Conservation (phyloP, 352 stramenopile genomes). For the Globisporangium ultimum region DNA sequence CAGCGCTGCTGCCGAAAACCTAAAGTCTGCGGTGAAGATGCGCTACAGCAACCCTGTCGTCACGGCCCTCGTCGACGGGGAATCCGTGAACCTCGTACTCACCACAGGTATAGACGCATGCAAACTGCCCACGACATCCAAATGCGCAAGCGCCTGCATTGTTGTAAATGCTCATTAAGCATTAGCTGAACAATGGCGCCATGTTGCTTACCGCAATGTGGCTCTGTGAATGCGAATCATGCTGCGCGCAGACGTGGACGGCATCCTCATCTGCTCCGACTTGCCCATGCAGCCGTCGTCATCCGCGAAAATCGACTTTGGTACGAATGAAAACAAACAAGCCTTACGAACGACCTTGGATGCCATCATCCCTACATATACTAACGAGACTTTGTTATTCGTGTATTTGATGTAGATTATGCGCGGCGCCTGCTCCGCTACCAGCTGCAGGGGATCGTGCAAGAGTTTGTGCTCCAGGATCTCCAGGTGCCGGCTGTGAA, state of each 20-base stretch:
- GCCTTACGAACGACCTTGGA: neutral
- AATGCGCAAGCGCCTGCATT: slow-evolving; percentile 10
- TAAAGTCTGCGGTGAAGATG: slow-evolving; percentile 31
- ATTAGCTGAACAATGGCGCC: too few species aligned
- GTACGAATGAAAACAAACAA: slow-evolving; percentile 7
- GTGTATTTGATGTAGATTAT: slow-evolving; percentile 31
- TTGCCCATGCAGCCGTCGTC: slow-evolving; percentile 5
- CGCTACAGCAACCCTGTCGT: slow-evolving; percentile 40
- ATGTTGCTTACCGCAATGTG: too few species aligned
- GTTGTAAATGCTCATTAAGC: neutral
- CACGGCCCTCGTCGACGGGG: slow-evolving; percentile 24
- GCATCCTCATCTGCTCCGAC: slow-evolving; percentile 37
- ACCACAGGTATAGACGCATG: slow-evolving; percentile 25
- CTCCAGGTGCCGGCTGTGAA: slow-evolving; percentile 30
- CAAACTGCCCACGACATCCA: slow-evolving; percentile 6
- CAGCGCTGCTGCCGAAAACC: neutral
- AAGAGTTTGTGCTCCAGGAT: slow-evolving; percentile 18
- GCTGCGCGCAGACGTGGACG: slow-evolving; percentile 26
- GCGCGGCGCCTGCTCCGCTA: slow-evolving; percentile 48
- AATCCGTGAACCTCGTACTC: slow-evolving; percentile 31
- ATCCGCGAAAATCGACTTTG: slow-evolving; percentile 29
- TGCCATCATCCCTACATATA: neutral
- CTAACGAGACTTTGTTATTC: too few species aligned
- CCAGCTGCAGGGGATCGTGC: slow-evolving; percentile 34
- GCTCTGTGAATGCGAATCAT: neutral